Evolutionary conservation across 1,139 yeast genomes (phyloP), one percentile per base, ranked within the genome.

Genomic region (Barnettozyma hawaiiensis): DNA sequence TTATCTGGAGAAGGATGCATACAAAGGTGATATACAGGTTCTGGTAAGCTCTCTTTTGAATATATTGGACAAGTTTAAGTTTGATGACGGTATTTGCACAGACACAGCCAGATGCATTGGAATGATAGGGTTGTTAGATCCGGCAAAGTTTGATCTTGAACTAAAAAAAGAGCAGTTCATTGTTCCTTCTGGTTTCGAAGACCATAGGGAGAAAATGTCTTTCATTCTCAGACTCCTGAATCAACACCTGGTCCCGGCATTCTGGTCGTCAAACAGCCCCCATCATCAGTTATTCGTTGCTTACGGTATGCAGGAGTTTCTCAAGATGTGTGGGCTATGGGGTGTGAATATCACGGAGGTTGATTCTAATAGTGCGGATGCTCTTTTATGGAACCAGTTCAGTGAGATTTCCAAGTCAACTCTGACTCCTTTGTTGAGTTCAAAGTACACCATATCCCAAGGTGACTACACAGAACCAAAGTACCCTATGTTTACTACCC

Each of bases 261-360:
- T 89, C 60, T 82, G 95, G 78, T 89, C 96, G 1, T 83, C 97
- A 1, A 85, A 83, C 37, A 89, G 89, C 57, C 96, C 98, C 0
- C 76, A 78, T 21, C 78, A 81, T 41, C 98, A 94, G 59, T 70
- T 85, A 48, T 85, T 83, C 57, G 72, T 90, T 28, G 96, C 97
- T 0, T 85, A 76, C 62, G 86, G 94, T 0, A 86, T 94, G 75
- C 99, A 94, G 59, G 94, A 86, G 51, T 81, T 84, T 39, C 63
- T 92, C 41, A 78, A 78, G 47, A 75, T 81, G 11, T 73, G 92
- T 59, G 78, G 76, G 2, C 63, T 85, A 27, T 39, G 59, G 3
- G 58, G 64, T 5, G 61, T 66, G 46, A 67, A 71, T 15, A 51
- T 70, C 6, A 57, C 58, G 22, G 41, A 52, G 7, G 49, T 55